A percentile compares a stretch with the other conserved stretches of the same genome.
phyloP scores from a whole-genome alignment of 169 alveolate species.

The Miamiensis avidus region DNA sequence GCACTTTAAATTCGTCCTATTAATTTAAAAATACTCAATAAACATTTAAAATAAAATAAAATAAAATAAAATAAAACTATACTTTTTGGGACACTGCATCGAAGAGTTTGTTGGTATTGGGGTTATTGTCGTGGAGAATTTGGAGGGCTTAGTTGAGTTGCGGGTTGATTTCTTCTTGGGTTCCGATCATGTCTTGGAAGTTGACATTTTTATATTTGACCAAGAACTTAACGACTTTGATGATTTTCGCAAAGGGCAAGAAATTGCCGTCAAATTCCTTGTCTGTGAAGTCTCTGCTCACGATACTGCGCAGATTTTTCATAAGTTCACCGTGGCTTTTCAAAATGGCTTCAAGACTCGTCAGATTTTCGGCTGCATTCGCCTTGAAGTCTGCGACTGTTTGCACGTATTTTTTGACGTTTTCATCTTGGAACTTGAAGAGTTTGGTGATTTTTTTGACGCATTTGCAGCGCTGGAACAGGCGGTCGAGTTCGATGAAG shows the following conservation, averaged over 20 bases:
- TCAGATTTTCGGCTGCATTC: too few species aligned
- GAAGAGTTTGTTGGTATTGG: background rate
- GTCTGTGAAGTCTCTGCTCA: background rate
- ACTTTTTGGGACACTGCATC: background rate
- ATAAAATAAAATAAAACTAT: too few species aligned
- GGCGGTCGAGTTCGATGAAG: background rate
- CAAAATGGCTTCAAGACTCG: too few species aligned
- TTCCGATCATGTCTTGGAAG: background rate
- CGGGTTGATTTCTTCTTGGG: background rate
- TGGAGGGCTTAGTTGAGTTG: background rate
- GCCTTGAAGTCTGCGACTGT: too few species aligned
- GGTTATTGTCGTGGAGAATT: background rate
- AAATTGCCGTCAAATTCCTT: background rate
- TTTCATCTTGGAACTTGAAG: background rate
- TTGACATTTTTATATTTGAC: background rate
- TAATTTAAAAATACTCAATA: too few species aligned
- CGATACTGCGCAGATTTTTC: too few species aligned
- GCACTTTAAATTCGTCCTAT: background rate
- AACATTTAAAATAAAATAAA: too few species aligned
- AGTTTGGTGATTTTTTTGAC: background rate
- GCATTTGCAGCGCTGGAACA: too few species aligned
- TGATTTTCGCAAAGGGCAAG: background rate
- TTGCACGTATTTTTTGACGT: background rate
- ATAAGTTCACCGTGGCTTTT: too few species aligned
- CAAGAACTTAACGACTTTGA: background rate